phyloP scores from a whole-genome alignment of 1,284 basidiomycete genomes.

The Moesziomyces parantarcticus region DNA sequence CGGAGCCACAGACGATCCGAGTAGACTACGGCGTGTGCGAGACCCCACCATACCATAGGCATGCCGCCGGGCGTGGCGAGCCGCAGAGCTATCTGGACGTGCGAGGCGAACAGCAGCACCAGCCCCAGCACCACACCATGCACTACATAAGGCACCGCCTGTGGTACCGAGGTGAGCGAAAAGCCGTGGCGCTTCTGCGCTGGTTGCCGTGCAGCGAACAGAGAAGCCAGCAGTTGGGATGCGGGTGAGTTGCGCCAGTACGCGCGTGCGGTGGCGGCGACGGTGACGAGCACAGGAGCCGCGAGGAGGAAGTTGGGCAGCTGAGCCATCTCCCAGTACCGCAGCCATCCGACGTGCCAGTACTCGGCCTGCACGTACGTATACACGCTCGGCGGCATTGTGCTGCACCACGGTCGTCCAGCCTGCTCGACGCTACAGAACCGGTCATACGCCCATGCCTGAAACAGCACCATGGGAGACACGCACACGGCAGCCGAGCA shows the following conservation, averaged over 20 bases:
- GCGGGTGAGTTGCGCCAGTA: conserved; percentile 7
- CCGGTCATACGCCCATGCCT: conserved; percentile 74
- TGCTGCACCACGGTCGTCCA: conserved; percentile 76
- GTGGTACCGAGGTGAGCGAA: background rate
- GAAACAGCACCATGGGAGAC: conserved; percentile 78
- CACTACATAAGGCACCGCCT: conserved; percentile 76
- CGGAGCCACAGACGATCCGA: conserved; percentile 56
- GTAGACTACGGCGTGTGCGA: conserved; percentile 75
- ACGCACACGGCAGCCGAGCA: background rate
- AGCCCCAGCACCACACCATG: conserved; percentile 73
- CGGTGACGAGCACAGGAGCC: conserved; percentile 73
- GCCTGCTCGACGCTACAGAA: conserved; percentile 73
- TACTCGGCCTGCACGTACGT: conserved; percentile 84
- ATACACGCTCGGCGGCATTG: conserved; percentile 78
- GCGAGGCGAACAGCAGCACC: conserved; percentile 81
- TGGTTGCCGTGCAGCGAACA: conserved; percentile 54
- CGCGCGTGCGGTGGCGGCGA: conserved; percentile 60
- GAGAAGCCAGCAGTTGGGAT: conserved; percentile 6
- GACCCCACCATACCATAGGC: conserved; percentile 84
- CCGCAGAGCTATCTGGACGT: conserved; percentile 90
- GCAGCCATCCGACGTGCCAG: conserved; percentile 85
- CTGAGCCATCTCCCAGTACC: conserved; percentile 86
- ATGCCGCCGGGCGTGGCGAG: conserved; percentile 76
- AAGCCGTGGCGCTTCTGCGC: background rate
- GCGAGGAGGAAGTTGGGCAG: conserved; percentile 88